Evolutionary conservation across 78 protist species (phyloP).

Genomic region (Diacronema lutheri): DNA sequence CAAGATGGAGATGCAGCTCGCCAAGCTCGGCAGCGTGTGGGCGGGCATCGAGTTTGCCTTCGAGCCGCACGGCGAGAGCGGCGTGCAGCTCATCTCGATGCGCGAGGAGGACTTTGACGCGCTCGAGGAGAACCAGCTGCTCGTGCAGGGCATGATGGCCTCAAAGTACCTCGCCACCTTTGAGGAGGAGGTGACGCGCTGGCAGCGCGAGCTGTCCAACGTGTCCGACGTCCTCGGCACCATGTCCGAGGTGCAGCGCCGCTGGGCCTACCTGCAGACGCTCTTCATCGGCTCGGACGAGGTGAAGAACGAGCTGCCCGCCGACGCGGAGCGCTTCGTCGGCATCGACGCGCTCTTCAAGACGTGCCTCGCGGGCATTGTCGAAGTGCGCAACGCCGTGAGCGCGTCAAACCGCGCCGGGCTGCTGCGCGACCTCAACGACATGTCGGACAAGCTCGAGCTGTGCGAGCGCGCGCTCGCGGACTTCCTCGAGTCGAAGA

Average conservation of each 20-base stretch:
- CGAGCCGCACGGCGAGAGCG: slow-evolving; percentile 23
- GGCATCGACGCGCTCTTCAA: slow-evolving; percentile 17
- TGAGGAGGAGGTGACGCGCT: slow-evolving; percentile 23
- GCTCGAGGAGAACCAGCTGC: slow-evolving; percentile 57
- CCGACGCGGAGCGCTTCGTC: slow-evolving; percentile 43
- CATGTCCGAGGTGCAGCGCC: slow-evolving; percentile 46
- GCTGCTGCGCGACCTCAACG: slow-evolving; percentile 10
- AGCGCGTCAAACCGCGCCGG: slow-evolving; percentile 36
- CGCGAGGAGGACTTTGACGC: slow-evolving; percentile 45
- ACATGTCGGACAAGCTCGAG: slow-evolving; percentile 8
- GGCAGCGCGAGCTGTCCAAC: slow-evolving; percentile 43
- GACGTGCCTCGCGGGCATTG: neutral
- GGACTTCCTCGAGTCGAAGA: slow-evolving; percentile 58
- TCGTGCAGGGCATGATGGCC: slow-evolving; percentile 50
- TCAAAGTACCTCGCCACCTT: slow-evolving; percentile 43
- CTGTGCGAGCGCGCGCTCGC: slow-evolving; percentile 59
- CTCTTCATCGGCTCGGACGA: slow-evolving; percentile 66
- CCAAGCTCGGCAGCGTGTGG: slow-evolving; percentile 25
- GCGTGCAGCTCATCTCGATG: slow-evolving; percentile 14
- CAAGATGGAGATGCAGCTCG: slow-evolving; percentile 48
- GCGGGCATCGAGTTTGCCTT: neutral
- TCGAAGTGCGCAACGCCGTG: neutral
- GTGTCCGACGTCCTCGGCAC: slow-evolving; percentile 33
- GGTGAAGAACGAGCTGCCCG: slow-evolving; percentile 58
- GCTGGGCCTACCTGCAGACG: slow-evolving; percentile 57